Evolutionary conservation across 371 early-diverging fungal genomes (phyloP), one percentile per base, ranked within the genome.

Genomic region (Mortierella sp.): DNA sequence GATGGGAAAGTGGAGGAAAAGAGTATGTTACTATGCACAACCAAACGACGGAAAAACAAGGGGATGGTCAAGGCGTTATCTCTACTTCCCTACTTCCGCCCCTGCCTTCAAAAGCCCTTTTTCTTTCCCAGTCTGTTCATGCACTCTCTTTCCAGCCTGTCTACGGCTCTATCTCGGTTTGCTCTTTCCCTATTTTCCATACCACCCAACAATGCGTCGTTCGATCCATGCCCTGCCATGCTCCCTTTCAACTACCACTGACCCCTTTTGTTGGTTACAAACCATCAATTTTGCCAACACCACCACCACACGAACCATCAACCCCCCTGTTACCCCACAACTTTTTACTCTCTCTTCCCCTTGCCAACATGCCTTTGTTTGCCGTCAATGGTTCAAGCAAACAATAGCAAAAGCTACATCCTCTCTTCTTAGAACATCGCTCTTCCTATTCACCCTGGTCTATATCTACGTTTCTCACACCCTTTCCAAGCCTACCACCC

Each of bases 271-370:
- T 54, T 54, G 1, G 21, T 63, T 34, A 63, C 63, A 63, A 63
- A 63, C 34, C 31, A 63, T 31, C 38, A 63, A 31, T 31, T 28
- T 31, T 5, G 26, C 26, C 60, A 60, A 13, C 7, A 63, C 63
- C 63, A 63, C 34, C 47, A 28, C 45, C 47, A 26, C 71, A 26
- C 73, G 21, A 50, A 31, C 10, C 28, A 45, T 72, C 54, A 0
- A 13, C 31, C 38, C 50, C 28, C 47, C 77, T 57, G 21, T 52
- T 73, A 60, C 73, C 72, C 63, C 73, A 78, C 78, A 65, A 73
- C 73, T 73, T 72, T 73, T 50, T 50, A 7, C 50, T 45, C 38
- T 54, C 28, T 21, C 55, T n/a, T 52, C 28, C 13, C 48, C 48
- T 48, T 48, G n/a, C 9, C 16, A 34, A 54, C 60, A 60, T 60